These are phyloP conservation scores for Physcomitrellopsis africana DNA, from an alignment of 225 moss, liverwort and hornwort genomes.

Conservation along the genomic window DNA sequence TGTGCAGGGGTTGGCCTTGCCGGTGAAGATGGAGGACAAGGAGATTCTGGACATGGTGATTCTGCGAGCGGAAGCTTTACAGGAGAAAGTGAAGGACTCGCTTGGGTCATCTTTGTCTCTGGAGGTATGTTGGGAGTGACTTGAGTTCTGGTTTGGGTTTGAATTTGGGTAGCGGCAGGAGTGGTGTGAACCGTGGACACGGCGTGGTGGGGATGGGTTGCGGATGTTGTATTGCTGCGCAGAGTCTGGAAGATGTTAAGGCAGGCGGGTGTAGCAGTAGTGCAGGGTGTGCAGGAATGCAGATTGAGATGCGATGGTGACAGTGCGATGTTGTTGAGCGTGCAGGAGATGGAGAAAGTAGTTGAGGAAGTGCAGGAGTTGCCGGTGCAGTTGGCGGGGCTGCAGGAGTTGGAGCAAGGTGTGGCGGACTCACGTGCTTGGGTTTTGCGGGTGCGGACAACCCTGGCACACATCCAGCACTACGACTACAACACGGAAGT, in stretches of 20 bases:
- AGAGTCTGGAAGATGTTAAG: too few relatives aligned
- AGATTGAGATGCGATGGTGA: too few relatives aligned
- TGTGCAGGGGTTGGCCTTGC: conserved; percentile 61
- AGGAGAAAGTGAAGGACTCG: conserved; percentile 53
- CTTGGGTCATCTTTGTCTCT: conserved; percentile 58
- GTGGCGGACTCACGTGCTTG: conserved; percentile 66
- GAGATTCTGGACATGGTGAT: conserved; percentile 63
- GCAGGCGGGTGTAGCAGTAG: too few relatives aligned
- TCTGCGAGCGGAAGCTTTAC: conserved; percentile 48
- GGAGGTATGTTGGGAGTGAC: conserved; percentile 46
- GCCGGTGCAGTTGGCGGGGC: conserved; percentile 71
- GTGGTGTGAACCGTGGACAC: too few relatives aligned
- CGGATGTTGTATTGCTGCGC: too few relatives aligned
- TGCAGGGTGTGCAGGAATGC: too few relatives aligned
- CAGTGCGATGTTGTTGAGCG: background rate
- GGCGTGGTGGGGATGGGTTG: too few relatives aligned
- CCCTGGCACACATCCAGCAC: conserved; percentile 49
- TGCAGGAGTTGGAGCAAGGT: conserved; percentile 69
- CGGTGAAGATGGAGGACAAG: conserved; percentile 68
- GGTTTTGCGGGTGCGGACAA: conserved; percentile 60
- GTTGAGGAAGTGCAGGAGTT: conserved; percentile 68
- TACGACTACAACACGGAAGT: conserved; percentile 58
- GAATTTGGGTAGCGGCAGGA: too few relatives aligned
- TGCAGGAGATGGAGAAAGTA: conserved; percentile 77
- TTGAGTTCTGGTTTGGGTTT: background rate